Base-by-base conservation (phyloP, 306 rosid species). In the Boehmeria nivea region DNA sequence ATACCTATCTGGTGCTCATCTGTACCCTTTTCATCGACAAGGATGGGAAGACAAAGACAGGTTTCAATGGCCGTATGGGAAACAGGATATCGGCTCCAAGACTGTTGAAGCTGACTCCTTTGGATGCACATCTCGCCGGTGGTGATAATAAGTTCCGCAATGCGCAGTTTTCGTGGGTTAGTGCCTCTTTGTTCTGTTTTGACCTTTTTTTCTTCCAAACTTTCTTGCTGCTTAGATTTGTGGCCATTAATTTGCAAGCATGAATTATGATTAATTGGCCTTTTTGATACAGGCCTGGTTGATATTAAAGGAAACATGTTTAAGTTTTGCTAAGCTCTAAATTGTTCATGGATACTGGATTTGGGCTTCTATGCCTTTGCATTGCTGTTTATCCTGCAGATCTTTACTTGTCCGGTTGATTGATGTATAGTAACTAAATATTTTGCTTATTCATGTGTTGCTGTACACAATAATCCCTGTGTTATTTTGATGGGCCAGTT, bases 91-190 rank as follows among this genome's bases (percentile, higher is more conserved):
- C 99, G 4, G 99, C 99, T 61, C 99, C 96, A 8, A 81, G 99
- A 58, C 55, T 93, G 81, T 77, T 93, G 72, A 93, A 93, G 82
- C 83, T 93, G 59, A 85, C 63, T 71, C 95, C 99, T 63, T 68
- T 93, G 64, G 96, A 93, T 81, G 84, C 99, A 1, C 96, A 93
- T 70, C 67, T 79, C 53, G 99, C 99, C 33, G 99, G 99, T 60
- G 73, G 18, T 0, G 75, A 93, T 47, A 93, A 93, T 33, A 93
- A 83, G 61, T 88, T 93, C 61, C 95, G 81, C 13, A 88, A 81
- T 31, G 96, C 95, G 42, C 99, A 93, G 75, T 93, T 93, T 73
- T 93, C 99, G 0, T 93, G 99, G 99, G 99, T 87, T 66, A 71
- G 86, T 68, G 2, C 8, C n/a, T 38, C n/a, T n/a, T n/a, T n/a